A percentile compares a stretch with the other conserved stretches of the same genome.
Evolutionary conservation across 768 basidiomycete genomes (phyloP).

Genomic region (Rhodosporidiobolus sp.): DNA sequence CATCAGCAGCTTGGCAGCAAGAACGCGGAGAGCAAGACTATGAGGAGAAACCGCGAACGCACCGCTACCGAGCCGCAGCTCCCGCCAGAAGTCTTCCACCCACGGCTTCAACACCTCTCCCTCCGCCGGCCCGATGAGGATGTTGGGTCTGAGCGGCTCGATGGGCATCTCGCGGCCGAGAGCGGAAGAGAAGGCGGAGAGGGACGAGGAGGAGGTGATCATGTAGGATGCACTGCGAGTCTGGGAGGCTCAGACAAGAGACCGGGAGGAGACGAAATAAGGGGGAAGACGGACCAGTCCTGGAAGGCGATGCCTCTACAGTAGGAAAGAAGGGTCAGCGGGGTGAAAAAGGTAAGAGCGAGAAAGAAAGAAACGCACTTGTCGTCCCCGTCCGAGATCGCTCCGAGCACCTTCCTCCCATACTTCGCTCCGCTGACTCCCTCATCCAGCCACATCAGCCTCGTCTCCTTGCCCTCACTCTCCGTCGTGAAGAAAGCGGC

Average conservation of each 20-base stretch:
- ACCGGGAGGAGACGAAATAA: not conserved
- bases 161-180: constrained; percentile 17
- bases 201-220: constrained; percentile 6
- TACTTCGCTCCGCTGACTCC: not conserved
- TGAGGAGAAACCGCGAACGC: not conserved
- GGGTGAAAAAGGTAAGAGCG: too few relatives aligned
- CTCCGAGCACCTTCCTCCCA: constrained; percentile 7
- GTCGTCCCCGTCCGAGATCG: not conserved
- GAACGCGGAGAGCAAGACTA: too few relatives aligned
- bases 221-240: not conserved
- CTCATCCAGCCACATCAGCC: constrained; percentile 3
- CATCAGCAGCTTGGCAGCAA: not conserved
- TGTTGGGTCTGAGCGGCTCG: constrained; percentile 6
- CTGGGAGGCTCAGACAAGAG: not conserved
- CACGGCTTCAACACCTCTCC: not conserved
- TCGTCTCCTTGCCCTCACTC: not conserved
- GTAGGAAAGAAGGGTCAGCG: not conserved
- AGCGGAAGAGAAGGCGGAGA: not conserved
- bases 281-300: not conserved
- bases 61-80: not conserved
- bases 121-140: not conserved
- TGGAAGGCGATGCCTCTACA: constrained; percentile 8
- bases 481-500: constrained; percentile 6
- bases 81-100: constrained; percentile 14
- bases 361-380: not conserved